phyloP scores from a whole-genome alignment of 1,139 yeast genomes.

The Yamadazyma buinensis region DNA sequence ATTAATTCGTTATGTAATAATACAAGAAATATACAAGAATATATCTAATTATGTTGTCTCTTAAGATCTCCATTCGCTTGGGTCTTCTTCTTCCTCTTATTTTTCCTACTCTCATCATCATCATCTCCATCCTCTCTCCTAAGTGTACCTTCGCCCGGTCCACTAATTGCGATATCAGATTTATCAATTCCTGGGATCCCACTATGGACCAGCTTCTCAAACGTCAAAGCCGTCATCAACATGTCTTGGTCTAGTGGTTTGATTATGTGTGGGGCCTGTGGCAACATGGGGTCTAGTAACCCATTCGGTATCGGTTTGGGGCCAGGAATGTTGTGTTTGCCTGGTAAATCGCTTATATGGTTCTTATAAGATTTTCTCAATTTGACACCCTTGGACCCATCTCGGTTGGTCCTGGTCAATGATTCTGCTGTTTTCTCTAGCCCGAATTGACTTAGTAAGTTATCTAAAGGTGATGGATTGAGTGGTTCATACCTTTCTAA shows the following conservation, averaged over 20 bases:
- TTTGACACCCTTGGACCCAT: constrained; percentile 87
- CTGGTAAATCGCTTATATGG: constrained; percentile 83
- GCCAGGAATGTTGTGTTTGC: constrained; percentile 64
- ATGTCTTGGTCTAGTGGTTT: constrained; percentile 48
- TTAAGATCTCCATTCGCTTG: constrained; percentile 29
- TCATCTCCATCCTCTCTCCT: constrained; percentile 41
- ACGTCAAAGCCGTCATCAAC: constrained; percentile 50
- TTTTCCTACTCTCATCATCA: constrained; percentile 36
- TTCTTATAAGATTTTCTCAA: constrained; percentile 90
- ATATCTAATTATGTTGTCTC: constrained; percentile 36
- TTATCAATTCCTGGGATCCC: constrained; percentile 82
- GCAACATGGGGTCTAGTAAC: constrained; percentile 45
- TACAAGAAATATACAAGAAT: no score
- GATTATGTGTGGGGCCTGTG: constrained; percentile 40
- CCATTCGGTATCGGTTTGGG: constrained; percentile 53
- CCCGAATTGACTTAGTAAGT: constrained; percentile 66
- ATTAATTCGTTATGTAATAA: no score
- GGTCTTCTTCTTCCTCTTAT: constrained; percentile 32
- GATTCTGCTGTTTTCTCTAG: constrained; percentile 67
- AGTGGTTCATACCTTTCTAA: constrained; percentile 12
- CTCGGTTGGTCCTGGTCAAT: constrained; percentile 83
- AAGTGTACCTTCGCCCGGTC: constrained; percentile 42
- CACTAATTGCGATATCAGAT: constrained; percentile 62
- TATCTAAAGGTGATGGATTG: constrained; percentile 67
- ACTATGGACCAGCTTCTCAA: constrained; percentile 64